A percentile compares a stretch with the other conserved stretches of the same genome.
phyloP scores from a whole-genome alignment of 176 grass and related monocot genomes.

The Carex littledalei region DNA sequence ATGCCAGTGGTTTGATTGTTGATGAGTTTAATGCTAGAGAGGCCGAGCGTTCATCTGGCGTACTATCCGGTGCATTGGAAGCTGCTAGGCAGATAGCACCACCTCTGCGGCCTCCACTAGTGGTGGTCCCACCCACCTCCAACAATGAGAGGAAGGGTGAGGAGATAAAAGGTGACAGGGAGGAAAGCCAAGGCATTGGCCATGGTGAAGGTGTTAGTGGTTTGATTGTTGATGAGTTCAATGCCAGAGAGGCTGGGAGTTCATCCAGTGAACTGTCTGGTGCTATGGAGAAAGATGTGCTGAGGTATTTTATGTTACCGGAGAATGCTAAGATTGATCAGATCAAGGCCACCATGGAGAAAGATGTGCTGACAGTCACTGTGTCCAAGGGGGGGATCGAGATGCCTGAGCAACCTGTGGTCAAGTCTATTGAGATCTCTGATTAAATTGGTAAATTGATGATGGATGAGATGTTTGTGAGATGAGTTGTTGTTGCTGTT shows the following conservation, averaged over 20 bases:
- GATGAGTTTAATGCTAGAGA: background rate
- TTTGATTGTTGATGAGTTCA: background rate
- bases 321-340: background rate
- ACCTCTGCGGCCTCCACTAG: background rate
- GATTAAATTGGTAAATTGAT: background rate
- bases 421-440: conserved; percentile 5
- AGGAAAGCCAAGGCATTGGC: background rate
- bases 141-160: background rate
- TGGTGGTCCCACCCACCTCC: background rate
- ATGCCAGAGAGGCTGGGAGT: background rate
- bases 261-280: background rate
- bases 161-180: background rate
- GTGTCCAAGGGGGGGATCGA: background rate
- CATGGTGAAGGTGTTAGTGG: background rate
- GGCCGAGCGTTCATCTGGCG: background rate
- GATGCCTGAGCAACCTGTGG: background rate
- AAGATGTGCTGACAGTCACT: background rate
- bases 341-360: background rate
- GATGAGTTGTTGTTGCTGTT: background rate
- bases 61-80: conserved; percentile 18
- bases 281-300: too few relatives aligned
- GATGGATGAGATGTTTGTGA: background rate
- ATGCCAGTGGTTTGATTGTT: background rate
- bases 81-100: background rate
- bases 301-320: background rate